These are phyloP conservation scores for Penstemon barbatus DNA, from an alignment of 257 asterid species.

Conservation along the genomic window DNA sequence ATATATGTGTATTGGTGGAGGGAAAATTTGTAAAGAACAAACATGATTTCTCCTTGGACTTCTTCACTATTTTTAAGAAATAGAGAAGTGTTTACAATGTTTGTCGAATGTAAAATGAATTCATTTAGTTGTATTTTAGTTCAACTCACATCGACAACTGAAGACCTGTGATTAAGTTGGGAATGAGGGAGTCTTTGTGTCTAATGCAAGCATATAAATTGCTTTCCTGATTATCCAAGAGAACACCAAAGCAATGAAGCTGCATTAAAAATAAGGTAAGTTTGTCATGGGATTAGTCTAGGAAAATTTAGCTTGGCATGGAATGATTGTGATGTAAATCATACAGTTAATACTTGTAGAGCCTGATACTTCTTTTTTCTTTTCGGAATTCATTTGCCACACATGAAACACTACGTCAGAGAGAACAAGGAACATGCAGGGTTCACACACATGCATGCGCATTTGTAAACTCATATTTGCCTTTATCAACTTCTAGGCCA, in stretches of 20 bases:
- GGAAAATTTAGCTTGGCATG: slow-evolving; percentile 20
- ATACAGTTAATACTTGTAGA: slow-evolving; percentile 10
- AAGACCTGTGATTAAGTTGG: slow-evolving; percentile 79
- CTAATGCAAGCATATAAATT: slow-evolving; percentile 49
- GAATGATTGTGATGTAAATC: slow-evolving; percentile 17
- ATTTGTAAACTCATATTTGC: neutral
- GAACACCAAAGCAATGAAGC: slow-evolving; percentile 93
- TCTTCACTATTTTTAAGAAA: slow-evolving; percentile 62
- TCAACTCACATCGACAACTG: slow-evolving; percentile 76
- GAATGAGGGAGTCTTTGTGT: slow-evolving; percentile 65
- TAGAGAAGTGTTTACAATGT: slow-evolving; percentile 21
- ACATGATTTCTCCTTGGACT: slow-evolving; percentile 89
- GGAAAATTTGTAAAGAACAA: slow-evolving; percentile 65
- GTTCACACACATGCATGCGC: slow-evolving; percentile 4
- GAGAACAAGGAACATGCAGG: slow-evolving; percentile 19
- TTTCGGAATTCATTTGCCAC: slow-evolving; percentile 8
- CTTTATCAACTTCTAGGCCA: slow-evolving; percentile 11
- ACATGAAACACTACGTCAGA: slow-evolving; percentile 13
- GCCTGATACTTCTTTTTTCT: slow-evolving; percentile 5
- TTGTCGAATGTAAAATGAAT: slow-evolving; percentile 22
- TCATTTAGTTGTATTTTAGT: slow-evolving; percentile 17
- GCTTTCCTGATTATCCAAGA: slow-evolving; percentile 61
- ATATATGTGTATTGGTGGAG: slow-evolving; percentile 49
- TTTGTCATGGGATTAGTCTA: slow-evolving; percentile 4
- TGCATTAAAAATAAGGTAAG: slow-evolving; percentile 38